phyloP scores from a whole-genome alignment of 192 early-diverging fungal genomes.

The Cladochytrium replicatum region DNA sequence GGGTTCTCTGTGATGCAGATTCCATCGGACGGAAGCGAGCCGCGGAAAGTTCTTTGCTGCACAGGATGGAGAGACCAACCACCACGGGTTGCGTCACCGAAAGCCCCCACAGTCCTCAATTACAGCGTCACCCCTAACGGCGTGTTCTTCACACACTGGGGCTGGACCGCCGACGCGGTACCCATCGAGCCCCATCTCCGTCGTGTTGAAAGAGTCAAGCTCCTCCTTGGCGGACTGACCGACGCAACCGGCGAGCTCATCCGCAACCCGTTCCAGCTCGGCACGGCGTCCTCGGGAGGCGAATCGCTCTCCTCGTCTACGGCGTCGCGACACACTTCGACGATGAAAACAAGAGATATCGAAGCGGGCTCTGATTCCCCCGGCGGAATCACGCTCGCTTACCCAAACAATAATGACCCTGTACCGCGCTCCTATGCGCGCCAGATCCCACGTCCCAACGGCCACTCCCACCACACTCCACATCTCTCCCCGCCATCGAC shows the following conservation, averaged over 20 bases:
- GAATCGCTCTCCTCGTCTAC: too few species aligned
- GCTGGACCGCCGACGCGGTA: conserved; percentile 5
- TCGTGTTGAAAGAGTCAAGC: neutral
- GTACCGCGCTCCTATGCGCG: neutral
- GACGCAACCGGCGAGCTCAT: neutral
- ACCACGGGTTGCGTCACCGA: neutral
- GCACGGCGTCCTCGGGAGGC: neutral
- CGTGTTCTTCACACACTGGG: neutral
- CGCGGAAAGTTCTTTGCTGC: neutral
- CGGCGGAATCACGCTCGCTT: too few species aligned
- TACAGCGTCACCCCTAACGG: conserved; percentile 1
- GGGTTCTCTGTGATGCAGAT: neutral
- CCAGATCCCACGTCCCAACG: neutral
- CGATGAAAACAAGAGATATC: too few species aligned
- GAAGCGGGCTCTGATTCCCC: too few species aligned
- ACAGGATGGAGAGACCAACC: neutral
- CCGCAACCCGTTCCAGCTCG: neutral
- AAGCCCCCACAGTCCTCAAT: conserved; percentile 1
- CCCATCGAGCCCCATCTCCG: neutral
- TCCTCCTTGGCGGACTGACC: neutral
- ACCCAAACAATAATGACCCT: too few species aligned
- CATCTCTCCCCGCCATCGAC: too few species aligned
- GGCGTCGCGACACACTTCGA: too few species aligned
- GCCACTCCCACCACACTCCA: neutral
- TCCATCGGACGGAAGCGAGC: neutral